Evolutionary conservation across 129 eudicot genomes (phyloP).

Genomic region (Arctium minus): DNA sequence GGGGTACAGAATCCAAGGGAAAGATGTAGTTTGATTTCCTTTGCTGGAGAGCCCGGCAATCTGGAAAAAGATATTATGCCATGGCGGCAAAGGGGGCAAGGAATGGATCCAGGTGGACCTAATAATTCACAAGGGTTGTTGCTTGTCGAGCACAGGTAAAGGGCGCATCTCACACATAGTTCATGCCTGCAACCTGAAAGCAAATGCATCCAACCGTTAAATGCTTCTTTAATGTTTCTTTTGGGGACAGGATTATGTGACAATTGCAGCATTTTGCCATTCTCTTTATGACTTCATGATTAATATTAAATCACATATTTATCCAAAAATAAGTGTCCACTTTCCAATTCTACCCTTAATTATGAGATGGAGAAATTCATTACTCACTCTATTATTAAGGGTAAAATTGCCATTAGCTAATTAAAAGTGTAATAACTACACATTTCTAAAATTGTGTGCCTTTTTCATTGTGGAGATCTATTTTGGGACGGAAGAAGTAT

Average conservation of each 20-base stretch:
- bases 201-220: neutral
- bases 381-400: neutral
- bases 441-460: neutral
- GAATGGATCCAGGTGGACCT: slow-evolving; percentile 90
- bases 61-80: slow-evolving; percentile 59
- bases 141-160: slow-evolving; percentile 86
- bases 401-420: neutral
- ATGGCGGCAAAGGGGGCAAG: slow-evolving; percentile 86
- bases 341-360: too few relatives aligned
- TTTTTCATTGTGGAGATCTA: neutral
- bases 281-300: too few relatives aligned
- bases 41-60: slow-evolving; percentile 59
- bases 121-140: slow-evolving; percentile 54
- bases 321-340: too few relatives aligned
- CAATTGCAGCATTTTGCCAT: too few relatives aligned
- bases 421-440: neutral
- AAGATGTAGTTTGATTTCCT: slow-evolving; percentile 57
- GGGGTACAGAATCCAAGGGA: slow-evolving; percentile 80
- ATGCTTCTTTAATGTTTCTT: neutral
- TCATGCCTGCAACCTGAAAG: slow-evolving; percentile 81
- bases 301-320: too few relatives aligned
- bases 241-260: neutral
- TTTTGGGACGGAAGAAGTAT: neutral
- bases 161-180: slow-evolving; percentile 91
- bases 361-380: neutral